Base-by-base conservation (phyloP, 305 asterid species). In the Fraxinus greggii region DNA sequence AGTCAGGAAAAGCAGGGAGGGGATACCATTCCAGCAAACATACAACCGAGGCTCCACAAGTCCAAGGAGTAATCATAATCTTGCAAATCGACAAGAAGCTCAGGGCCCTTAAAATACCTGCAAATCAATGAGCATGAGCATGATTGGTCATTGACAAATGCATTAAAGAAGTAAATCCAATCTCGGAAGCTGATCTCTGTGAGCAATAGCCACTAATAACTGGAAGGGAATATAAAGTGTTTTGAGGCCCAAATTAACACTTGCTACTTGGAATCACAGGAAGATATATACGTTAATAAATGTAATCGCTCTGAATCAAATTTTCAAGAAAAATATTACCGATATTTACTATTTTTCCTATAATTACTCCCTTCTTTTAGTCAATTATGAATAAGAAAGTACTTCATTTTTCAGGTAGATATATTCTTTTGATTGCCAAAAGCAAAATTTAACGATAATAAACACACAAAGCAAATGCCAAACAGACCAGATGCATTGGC, bases 51-150 rank as follows among this genome's bases (percentile, higher is more conserved):
- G 87, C 93, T 91, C 94, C 94, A 91, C 75, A 91, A 82, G 86
- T 91, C 94, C 89, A 91, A 86, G 79, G 94, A 90, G 88, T 91
- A 91, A 84, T 91, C 94, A 78, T 91, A 91, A 83, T 91, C 94
- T 91, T 91, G 94, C 90, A 91, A 87, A 91, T 91, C 94, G 83
- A 91, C 94, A 56, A 91, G 93, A 78, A 91, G 93, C 79, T 91
- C 94, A 61, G 94, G 94, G 21, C 94, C 94, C 88, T 91, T 91
- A 75, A 88, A 91, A 83, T 91, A 91, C 81, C 94, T 91, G 89
- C 84, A 84, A 67, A 80, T 21, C 12, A 40, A 29, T 8, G 65
- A 54, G 65, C 65, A 17, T 61, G 31, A 65, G 40, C 40, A 35
- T 35, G 33, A 38, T 42, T 42, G 54, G 54, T 42, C 59, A 48